Evolutionary conservation across 257 asterid species (phyloP).

Genomic region (Striga asiatica): DNA sequence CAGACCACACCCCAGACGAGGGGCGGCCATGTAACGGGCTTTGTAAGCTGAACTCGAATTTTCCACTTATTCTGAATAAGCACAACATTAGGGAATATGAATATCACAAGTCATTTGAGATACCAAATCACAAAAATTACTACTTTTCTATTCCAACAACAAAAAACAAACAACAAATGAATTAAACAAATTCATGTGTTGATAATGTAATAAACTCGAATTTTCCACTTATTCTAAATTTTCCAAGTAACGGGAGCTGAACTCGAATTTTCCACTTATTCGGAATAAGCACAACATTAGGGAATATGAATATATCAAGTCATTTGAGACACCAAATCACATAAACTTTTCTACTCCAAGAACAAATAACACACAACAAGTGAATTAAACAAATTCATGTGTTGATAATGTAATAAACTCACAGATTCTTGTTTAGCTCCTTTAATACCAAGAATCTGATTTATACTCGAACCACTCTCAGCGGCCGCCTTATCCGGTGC

Average conservation of each 20-base stretch:
- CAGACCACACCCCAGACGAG: slow-evolving; percentile 97
- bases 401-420: slow-evolving; percentile 22
- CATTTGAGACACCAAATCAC: too few species aligned
- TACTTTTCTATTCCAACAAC: background rate
- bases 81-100: background rate
- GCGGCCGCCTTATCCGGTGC: slow-evolving; percentile 40
- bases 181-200: background rate
- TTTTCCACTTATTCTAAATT: too few species aligned
- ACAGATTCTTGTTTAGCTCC: slow-evolving; percentile 60
- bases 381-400: background rate
- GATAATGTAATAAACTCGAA: too few species aligned
- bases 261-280: slow-evolving; percentile 86
- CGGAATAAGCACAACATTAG: slow-evolving; percentile 23
- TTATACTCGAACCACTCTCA: slow-evolving; percentile 39
- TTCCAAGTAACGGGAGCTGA: slow-evolving; percentile 98
- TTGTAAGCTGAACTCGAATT: slow-evolving; percentile 84
- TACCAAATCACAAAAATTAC: background rate
- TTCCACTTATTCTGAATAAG: slow-evolving; percentile 70
- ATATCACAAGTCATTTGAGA: too few species aligned
- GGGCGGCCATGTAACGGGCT: slow-evolving; percentile 98
- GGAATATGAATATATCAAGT: too few species aligned
- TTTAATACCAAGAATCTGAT: slow-evolving; percentile 61
- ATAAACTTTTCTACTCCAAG: background rate
- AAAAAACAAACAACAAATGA: background rate
- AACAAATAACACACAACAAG: background rate